Evolutionary conservation across 495 filamentous ascomycete species (phyloP), one percentile per base, ranked within the genome.

Genomic region (Xylaria acuta): DNA sequence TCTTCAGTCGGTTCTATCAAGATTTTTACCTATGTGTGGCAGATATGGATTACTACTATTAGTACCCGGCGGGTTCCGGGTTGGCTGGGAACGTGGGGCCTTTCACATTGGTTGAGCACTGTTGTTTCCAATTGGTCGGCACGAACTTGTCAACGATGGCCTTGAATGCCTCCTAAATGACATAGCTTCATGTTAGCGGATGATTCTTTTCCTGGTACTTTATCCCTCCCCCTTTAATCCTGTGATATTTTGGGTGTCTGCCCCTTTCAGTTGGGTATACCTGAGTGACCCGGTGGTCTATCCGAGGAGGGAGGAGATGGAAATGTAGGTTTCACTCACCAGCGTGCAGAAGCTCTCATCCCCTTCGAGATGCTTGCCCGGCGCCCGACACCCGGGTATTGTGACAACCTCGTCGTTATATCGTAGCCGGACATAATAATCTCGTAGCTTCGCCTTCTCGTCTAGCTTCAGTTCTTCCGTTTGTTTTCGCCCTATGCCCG

Each of bases 271-370:
- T 41, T 14, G 20, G 59, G 34, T 27, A 32, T 16, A 32, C 14
- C 25, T 11, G 34, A 3, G 32, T 14, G 2, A 16, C 30, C 56
- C 32, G 18, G 25, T 32, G 6, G 41, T 43, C 2, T 22, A n/a
- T 51, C 7, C 8, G 5, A 12, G 12, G 22, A 18, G 41, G 41
- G 25, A 12, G 9, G 11, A 54, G 9, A 6, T 1, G 43, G 58
- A 51, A 20, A 62, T 20, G 22, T 69, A 4, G 18, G 16, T n/a
- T 53, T 51, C 22, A 81, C 89, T 81, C 82, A 92, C 91, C 74
- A 99, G 77, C 1, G 96, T 99, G 83, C 96, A 98, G 79, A 99
- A 97, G 30, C 87, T 92, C 73, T 94, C 92, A 77, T 99, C 92
- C 3, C 94, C 94, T 36, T 94, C 88, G 6, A 97, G 86, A 82